Evolutionary conservation across 108 stramenopile species (phyloP).

Genomic region (Cyclostephanos tholiformis): DNA sequence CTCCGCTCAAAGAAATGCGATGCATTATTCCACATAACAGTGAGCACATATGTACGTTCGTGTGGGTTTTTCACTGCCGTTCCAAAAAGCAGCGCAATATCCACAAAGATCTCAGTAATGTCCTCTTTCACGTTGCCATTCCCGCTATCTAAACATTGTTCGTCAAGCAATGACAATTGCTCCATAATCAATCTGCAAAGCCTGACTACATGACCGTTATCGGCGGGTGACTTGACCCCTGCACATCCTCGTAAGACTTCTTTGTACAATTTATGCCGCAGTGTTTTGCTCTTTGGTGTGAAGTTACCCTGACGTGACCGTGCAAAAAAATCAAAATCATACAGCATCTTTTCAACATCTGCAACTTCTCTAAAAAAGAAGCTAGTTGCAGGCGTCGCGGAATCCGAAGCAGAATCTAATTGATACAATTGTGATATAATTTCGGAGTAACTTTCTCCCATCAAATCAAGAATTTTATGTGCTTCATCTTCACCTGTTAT

Average conservation of each 20-base stretch:
- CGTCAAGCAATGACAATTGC: slow-evolving; percentile 27
- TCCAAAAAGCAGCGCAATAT: slow-evolving; percentile 17
- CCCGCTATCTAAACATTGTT: slow-evolving; percentile 7
- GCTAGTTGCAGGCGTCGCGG: not conserved
- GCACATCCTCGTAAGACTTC: slow-evolving; percentile 38
- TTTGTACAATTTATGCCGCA: slow-evolving; percentile 26
- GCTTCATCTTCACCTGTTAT: not conserved
- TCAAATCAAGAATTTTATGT: slow-evolving; percentile 11
- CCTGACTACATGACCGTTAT: slow-evolving; percentile 40
- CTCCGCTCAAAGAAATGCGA: slow-evolving; percentile 30
- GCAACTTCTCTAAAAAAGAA: slow-evolving; percentile 26
- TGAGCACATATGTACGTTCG: slow-evolving; percentile 35
- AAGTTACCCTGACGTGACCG: slow-evolving; percentile 3
- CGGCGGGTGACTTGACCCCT: slow-evolving; percentile 26
- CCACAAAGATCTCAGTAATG: slow-evolving; percentile 31
- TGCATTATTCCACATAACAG: slow-evolving; percentile 34
- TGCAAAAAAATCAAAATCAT: slow-evolving; percentile 27
- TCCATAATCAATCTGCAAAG: slow-evolving; percentile 47
- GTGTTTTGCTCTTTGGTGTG: slow-evolving; percentile 13
- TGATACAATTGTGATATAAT: slow-evolving; percentile 31
- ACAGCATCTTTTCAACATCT: slow-evolving; percentile 42
- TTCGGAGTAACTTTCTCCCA: slow-evolving; percentile 25
- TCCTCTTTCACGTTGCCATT: slow-evolving; percentile 3
- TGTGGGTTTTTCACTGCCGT: slow-evolving; percentile 21
- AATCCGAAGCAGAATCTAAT: slow-evolving; percentile 25